A percentile compares a stretch with the other conserved stretches of the same genome.
Evolutionary conservation across 768 basidiomycete genomes (phyloP).

Genomic region (Psilocybe subaeruginosa): DNA sequence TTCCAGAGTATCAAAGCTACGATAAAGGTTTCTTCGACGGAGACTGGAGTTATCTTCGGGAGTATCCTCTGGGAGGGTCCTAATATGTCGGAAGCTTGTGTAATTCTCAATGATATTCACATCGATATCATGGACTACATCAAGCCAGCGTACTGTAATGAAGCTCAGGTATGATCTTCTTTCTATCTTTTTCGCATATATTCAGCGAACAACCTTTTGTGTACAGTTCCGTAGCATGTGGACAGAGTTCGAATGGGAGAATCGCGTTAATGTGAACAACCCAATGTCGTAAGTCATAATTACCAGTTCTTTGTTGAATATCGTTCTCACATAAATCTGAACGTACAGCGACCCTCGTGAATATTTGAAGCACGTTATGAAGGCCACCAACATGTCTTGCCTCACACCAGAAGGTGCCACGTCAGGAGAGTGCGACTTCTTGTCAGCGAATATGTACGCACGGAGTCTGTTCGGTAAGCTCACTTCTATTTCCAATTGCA

Average conservation of each 20-base stretch:
- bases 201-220: not conserved
- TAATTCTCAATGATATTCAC: constrained; percentile 96
- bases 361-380: constrained; percentile 95
- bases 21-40: constrained; percentile 97
- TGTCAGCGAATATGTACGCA: constrained; percentile 97
- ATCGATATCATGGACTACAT: constrained; percentile 99
- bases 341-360: constrained; percentile 73
- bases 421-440: constrained; percentile 95
- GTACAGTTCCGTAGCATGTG: constrained; percentile 93
- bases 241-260: constrained; percentile 99
- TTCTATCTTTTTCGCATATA: not conserved
- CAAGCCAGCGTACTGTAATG: constrained; percentile 94
- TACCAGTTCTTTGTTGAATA: not conserved
- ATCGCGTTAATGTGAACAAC: constrained; percentile 92
- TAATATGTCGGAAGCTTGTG: constrained; percentile 85
- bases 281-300: constrained; percentile 67
- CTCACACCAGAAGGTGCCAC: constrained; percentile 94
- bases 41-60: constrained; percentile 98
- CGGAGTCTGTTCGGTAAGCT: constrained; percentile 87
- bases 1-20: constrained; percentile 99
- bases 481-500: not conserved
- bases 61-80: constrained; percentile 96
- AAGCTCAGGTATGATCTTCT: constrained; percentile 72
- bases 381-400: constrained; percentile 96
- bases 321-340: not conserved